Evolutionary conservation across 2,329 filamentous ascomycete species (phyloP), one percentile per base, ranked within the genome.

Genomic region (Diaporthe ilicicola): DNA sequence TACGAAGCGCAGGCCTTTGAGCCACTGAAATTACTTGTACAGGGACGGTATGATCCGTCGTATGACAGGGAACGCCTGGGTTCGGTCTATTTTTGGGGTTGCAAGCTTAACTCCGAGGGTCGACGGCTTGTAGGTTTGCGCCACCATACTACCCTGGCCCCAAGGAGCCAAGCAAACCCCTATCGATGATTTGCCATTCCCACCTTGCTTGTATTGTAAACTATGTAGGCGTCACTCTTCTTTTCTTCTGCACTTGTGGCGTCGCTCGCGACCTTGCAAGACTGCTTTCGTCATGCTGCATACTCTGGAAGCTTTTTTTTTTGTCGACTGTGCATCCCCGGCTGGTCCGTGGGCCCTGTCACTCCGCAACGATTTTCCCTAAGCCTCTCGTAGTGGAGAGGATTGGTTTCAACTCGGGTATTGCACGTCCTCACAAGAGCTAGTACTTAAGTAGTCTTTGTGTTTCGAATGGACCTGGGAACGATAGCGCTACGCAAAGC

Each of bases 281-380:
- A 56, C 34, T 42, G 62, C 37, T 71, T 62, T 71, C 62, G 69
- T 71, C 69, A 68, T 61, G 15, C 27, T 71, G 69, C 69, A 71
- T 54, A 22, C 53, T 64, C 44, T 64, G 59, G 59, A 50, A 64
- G 59, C 17, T 62, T 64, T 64, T 10, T 62, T 64, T 64, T 10
- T 5, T 22, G 29, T 37, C 12, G n/a, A 24, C 27, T 29, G 59
- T 10, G 13, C n/a, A 29, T 27, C 3, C 22, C 13, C 37, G 44
- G 29, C 59, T 37, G 29, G 29, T 10, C 42, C 42, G 34, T 48
- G n/a, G 24, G 27, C 8, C 10, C 42, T 62, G 24, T 13, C 7
- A 48, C 42, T 46, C 15, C 19, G 32, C 13, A 27, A 24, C 27
- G 24, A 19, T 62, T 12, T 12, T 48, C 29, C n/a, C 6, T 34